phyloP scores from a whole-genome alignment of 495 filamentous ascomycete species.

The Peziza echinospora region DNA sequence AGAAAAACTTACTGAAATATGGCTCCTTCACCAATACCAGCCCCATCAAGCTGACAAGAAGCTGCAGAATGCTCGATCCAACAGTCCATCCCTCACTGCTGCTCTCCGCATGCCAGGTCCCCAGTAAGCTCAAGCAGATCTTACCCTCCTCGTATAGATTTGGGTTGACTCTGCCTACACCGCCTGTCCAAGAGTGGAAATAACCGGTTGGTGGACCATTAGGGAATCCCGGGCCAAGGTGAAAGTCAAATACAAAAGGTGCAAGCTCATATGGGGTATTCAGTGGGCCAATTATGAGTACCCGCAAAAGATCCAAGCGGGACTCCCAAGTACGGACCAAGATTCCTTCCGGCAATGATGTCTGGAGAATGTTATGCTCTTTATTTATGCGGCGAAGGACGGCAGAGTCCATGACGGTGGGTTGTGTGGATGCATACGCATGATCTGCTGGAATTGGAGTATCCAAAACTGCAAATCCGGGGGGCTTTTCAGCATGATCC shows the following conservation, averaged over 20 bases:
- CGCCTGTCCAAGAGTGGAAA: slow-evolving; percentile 37
- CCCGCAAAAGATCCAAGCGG: slow-evolving; percentile 34
- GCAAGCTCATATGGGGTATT: slow-evolving; percentile 41
- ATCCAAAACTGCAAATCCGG: slow-evolving; percentile 27
- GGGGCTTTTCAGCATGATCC: slow-evolving; percentile 15
- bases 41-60: slow-evolving; percentile 38
- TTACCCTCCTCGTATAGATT: slow-evolving; percentile 34
- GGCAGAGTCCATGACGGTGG: slow-evolving; percentile 4
- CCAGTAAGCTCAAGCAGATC: slow-evolving; percentile 37
- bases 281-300: slow-evolving; percentile 35
- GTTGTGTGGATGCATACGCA: slow-evolving; percentile 21
- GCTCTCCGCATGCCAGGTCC: slow-evolving; percentile 34
- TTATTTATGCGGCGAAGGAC: slow-evolving; percentile 29
- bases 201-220: slow-evolving; percentile 26
- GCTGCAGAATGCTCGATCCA: slow-evolving; percentile 33
- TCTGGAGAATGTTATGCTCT: slow-evolving; percentile 34
- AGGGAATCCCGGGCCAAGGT: slow-evolving; percentile 28
- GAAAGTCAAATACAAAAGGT: slow-evolving; percentile 38
- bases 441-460: slow-evolving; percentile 26
- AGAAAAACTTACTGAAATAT: slow-evolving; percentile 33
- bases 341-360: slow-evolving; percentile 33
- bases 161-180: slow-evolving; percentile 34
- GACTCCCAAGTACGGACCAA: slow-evolving; percentile 38
- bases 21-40: slow-evolving; percentile 38
- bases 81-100: slow-evolving; percentile 33